Evolutionary conservation across 345 rosid genomes (phyloP).

Genomic region (Erucastrum elatum): DNA sequence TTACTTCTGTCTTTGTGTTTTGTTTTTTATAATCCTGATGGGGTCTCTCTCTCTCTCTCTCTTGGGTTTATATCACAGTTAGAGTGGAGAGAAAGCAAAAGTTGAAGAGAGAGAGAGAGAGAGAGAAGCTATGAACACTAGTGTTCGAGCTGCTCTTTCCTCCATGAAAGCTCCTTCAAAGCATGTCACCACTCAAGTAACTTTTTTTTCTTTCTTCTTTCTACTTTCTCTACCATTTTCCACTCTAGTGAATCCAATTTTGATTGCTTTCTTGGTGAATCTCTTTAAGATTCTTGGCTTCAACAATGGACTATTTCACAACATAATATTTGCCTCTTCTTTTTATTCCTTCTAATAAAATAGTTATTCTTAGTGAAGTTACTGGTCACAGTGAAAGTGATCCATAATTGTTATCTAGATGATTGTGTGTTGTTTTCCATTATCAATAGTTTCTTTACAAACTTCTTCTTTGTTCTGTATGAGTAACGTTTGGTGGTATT

Average conservation of each 20-base stretch:
- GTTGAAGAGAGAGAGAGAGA: slow-evolving; percentile 19
- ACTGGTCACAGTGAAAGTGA: slow-evolving; percentile 38
- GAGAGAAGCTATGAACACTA: slow-evolving; percentile 59
- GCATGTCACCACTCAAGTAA: slow-evolving; percentile 52
- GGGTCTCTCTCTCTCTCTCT: slow-evolving; percentile 25
- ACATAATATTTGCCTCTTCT: slow-evolving; percentile 19
- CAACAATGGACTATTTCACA: slow-evolving; percentile 32
- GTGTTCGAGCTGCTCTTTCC: slow-evolving; percentile 66
- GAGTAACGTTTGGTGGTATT: slow-evolving; percentile 28
- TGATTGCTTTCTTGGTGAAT: slow-evolving; percentile 22
- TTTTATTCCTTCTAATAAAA: neutral
- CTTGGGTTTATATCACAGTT: slow-evolving; percentile 25
- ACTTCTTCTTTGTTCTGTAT: slow-evolving; percentile 1
- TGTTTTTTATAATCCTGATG: slow-evolving; percentile 26
- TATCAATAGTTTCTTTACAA: slow-evolving; percentile 43
- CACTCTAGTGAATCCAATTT: slow-evolving; percentile 12
- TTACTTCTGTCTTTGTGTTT: slow-evolving; percentile 30
- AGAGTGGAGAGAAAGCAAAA: slow-evolving; percentile 34
- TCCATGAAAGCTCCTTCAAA: slow-evolving; percentile 68
- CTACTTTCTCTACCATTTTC: slow-evolving; percentile 1
- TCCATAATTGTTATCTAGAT: slow-evolving; percentile 50
- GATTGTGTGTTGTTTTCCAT: slow-evolving; percentile 48
- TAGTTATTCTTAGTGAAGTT: slow-evolving; percentile 11
- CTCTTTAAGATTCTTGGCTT: slow-evolving; percentile 38
- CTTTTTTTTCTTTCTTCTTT: slow-evolving; percentile 26